These are phyloP conservation scores for Pseudogymnoascus sp. DNA, from an alignment of 2,329 filamentous ascomycete genomes.

Conservation along the genomic window DNA sequence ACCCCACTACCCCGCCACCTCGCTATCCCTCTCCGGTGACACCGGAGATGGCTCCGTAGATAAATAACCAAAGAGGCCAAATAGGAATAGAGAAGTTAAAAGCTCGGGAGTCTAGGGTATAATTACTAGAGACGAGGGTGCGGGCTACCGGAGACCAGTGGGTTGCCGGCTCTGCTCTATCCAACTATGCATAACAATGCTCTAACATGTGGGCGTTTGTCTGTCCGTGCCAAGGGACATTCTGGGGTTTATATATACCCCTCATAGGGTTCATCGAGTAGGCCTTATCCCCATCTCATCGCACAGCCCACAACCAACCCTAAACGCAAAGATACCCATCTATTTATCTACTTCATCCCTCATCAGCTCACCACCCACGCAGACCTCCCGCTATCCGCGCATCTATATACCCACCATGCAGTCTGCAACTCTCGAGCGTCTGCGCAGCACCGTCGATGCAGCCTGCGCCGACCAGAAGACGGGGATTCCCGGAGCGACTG, in stretches of 20 bases:
- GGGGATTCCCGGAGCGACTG: conserved; percentile 37
- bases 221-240: neutral
- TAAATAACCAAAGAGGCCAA: no score
- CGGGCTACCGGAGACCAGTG: no score
- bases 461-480: conserved; percentile 30
- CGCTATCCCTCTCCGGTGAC: no score
- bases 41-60: no score
- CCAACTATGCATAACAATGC: no score
- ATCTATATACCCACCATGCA: neutral
- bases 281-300: neutral
- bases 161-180: no score
- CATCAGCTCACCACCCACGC: neutral
- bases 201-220: no score
- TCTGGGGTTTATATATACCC: neutral
- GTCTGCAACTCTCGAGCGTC: neutral
- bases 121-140: no score
- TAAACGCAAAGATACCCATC: neutral
- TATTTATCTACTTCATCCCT: neutral
- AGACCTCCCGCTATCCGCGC: neutral
- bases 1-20: no score
- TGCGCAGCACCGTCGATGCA: conserved; percentile 27
- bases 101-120: no score
- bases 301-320: neutral
- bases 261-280: neutral
- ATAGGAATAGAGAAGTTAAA: no score